Evolutionary conservation across 1,139 yeast species (phyloP).

Genomic region (Fermentozyma sake): DNA sequence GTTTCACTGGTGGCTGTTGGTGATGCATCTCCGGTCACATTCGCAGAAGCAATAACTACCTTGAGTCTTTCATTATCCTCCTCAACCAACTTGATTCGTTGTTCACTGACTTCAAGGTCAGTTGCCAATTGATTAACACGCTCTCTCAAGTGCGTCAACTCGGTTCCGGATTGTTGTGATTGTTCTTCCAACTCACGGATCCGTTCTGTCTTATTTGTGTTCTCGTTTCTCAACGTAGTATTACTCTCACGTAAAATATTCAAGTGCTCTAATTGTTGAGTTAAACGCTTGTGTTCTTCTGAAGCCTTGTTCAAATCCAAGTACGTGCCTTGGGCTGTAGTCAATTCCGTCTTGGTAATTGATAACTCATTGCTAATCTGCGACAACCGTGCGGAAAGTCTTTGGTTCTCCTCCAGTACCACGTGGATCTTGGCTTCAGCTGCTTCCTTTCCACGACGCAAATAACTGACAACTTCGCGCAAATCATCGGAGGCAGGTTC

Average conservation of each 20-base stretch:
- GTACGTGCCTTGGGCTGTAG: conserved; percentile 3
- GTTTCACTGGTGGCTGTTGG: conserved; percentile 6
- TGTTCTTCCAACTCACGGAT: conserved; percentile 21
- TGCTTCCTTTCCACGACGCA: conserved; percentile 76
- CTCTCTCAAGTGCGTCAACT: conserved; percentile 18
- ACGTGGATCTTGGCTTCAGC: conserved; percentile 56
- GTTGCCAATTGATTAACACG: conserved; percentile 20
- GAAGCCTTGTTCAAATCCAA: conserved; percentile 35
- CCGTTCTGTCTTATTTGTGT: conserved; percentile 19
- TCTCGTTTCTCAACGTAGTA: conserved; percentile 57
- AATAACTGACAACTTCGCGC: conserved; percentile 55
- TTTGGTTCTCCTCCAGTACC: conserved; percentile 44
- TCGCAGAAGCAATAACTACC: conserved; percentile 11
- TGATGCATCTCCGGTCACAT: conserved; percentile 2
- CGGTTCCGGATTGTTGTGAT: conserved; percentile 12
- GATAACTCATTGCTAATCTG: conserved; percentile 40
- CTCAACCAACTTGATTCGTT: conserved; percentile 26
- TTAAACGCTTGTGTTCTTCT: conserved; percentile 49
- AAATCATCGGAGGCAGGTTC: conserved; percentile 18
- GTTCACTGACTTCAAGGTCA: conserved; percentile 29
- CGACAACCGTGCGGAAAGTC: conserved; percentile 41
- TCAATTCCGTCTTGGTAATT: conserved; percentile 40
- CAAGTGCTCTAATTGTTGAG: conserved; percentile 63
- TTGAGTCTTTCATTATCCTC: conserved; percentile 39
- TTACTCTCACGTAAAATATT: conserved; percentile 74